These are phyloP conservation scores for Spathaspora gorwiae DNA, from an alignment of 805 yeast genomes.

Conservation along the genomic window DNA sequence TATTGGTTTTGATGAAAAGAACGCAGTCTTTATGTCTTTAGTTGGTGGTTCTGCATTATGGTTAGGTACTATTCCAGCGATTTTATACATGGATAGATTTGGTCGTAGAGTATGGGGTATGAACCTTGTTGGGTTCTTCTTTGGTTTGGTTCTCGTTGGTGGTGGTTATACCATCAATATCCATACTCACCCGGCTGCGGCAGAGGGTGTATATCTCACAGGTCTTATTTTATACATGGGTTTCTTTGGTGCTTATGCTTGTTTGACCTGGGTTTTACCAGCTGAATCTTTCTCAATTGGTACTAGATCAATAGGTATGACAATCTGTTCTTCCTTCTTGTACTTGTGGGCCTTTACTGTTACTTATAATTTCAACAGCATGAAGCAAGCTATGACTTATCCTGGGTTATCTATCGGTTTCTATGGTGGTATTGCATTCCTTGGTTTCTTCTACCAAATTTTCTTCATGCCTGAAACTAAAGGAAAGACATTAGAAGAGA, in stretches of 20 bases:
- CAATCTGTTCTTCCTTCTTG: slow-evolving; percentile 50
- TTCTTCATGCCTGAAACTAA: slow-evolving; percentile 70
- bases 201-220: slow-evolving; percentile 56
- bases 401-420: slow-evolving; percentile 63
- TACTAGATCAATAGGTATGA: slow-evolving; percentile 62
- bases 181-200: slow-evolving; percentile 38
- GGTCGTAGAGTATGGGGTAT: slow-evolving; percentile 60
- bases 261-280: slow-evolving; percentile 66
- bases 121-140: slow-evolving; percentile 52
- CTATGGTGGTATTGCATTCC: slow-evolving; percentile 61
- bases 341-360: slow-evolving; percentile 62
- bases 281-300: slow-evolving; percentile 59
- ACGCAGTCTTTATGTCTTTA: slow-evolving; percentile 60
- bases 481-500: slow-evolving; percentile 67
- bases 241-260: slow-evolving; percentile 63
- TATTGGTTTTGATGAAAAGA: slow-evolving; percentile 50
- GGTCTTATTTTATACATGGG: slow-evolving; percentile 62
- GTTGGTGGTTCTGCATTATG: slow-evolving; percentile 64
- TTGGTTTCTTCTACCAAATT: slow-evolving; percentile 50
- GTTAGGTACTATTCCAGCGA: slow-evolving; percentile 64
- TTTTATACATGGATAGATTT: slow-evolving; percentile 51
- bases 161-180: slow-evolving; percentile 45
- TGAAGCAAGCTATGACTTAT: slow-evolving; percentile 54
- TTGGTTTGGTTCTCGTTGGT: slow-evolving; percentile 60
- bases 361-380: slow-evolving; percentile 56